phyloP scores from a whole-genome alignment of 2,329 filamentous ascomycete genomes.

The Colletotrichum sp. region DNA sequence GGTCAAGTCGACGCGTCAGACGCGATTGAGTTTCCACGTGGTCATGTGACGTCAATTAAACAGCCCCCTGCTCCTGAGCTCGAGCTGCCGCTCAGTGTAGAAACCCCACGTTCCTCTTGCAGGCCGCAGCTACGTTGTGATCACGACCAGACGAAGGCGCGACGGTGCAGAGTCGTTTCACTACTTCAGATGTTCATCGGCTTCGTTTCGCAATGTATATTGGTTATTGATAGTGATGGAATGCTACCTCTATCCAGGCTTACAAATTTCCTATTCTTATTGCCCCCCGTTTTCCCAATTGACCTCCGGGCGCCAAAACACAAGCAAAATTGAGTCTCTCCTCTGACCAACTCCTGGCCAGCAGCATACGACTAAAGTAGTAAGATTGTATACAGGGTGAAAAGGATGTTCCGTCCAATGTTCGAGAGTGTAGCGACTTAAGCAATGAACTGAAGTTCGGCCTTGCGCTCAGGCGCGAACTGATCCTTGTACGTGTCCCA shows the following conservation, averaged over 20 bases:
- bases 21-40: background rate
- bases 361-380: background rate
- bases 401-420: background rate
- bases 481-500: slow-evolving; percentile 82
- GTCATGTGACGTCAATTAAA: slow-evolving; percentile 14
- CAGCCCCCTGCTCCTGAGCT: background rate
- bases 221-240: background rate
- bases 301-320: background rate
- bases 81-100: background rate
- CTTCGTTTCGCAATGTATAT: background rate
- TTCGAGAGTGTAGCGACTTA: slow-evolving; percentile 30
- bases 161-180: background rate
- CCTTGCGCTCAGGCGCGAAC: slow-evolving; percentile 67
- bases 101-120: background rate
- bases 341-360: background rate
- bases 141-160: background rate
- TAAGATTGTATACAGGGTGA: background rate
- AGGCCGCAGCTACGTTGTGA: background rate
- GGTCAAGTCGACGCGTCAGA: slow-evolving; percentile 2
- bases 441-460: slow-evolving; percentile 72
- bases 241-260: background rate
- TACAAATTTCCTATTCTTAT: background rate
- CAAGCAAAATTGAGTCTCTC: background rate
- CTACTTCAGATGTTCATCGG: background rate
- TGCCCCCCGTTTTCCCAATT: background rate